Evolutionary conservation across 1,284 basidiomycete genomes (phyloP).

Genomic region (Kwoniella shivajii): DNA sequence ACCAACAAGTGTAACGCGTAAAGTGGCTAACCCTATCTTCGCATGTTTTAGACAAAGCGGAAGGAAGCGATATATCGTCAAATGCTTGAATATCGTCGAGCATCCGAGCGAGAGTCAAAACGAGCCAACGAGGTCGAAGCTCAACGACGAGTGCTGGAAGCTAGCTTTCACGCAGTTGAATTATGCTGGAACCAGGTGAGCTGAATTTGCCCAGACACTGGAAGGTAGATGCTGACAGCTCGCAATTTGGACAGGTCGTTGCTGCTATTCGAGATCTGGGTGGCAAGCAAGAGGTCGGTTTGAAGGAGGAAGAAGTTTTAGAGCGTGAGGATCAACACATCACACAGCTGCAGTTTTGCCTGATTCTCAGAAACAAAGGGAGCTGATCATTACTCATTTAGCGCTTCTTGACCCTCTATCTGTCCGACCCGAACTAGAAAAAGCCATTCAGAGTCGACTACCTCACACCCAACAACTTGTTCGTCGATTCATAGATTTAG

Average conservation of each 20-base stretch:
- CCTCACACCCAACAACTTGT: constrained; percentile 40
- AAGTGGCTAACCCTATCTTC: background rate
- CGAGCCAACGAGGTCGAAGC: constrained; percentile 73
- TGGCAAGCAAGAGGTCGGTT: constrained; percentile 26
- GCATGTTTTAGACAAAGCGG: constrained; percentile 64
- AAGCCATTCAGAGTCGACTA: constrained; percentile 35
- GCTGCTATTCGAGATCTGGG: constrained; percentile 35
- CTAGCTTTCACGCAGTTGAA: constrained; percentile 75
- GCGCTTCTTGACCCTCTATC: constrained; percentile 33
- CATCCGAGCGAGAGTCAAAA: constrained; percentile 69
- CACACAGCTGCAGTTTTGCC: background rate
- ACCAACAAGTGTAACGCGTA: background rate
- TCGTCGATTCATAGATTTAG: constrained; percentile 32
- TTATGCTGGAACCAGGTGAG: constrained; percentile 87
- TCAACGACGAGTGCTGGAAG: constrained; percentile 72
- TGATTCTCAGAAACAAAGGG: background rate
- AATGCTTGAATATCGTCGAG: constrained; percentile 86
- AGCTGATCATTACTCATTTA: constrained; percentile 6
- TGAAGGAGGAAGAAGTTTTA: constrained; percentile 24
- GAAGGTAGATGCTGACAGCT: no score
- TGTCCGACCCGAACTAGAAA: constrained; percentile 34
- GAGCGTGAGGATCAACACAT: constrained; percentile 31
- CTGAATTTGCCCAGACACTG: no score
- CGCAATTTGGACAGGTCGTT: constrained; percentile 46
- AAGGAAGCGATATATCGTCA: constrained; percentile 91